Evolutionary conservation across 768 basidiomycete genomes (phyloP).

Genomic region (Tricholoma sp.): DNA sequence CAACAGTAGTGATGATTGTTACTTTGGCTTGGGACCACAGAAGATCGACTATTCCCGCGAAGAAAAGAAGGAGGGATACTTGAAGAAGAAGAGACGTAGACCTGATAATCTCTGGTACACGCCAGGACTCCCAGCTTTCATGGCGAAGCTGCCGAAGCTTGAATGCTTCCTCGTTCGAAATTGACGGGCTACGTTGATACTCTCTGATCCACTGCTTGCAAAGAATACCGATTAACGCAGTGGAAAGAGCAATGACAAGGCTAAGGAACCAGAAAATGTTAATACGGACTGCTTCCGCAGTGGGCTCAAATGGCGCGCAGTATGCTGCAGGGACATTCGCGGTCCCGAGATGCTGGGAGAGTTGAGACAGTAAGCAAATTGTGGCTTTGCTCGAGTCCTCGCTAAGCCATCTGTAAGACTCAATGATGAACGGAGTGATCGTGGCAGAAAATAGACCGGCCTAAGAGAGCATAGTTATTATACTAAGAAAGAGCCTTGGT

Average conservation of each 20-base stretch:
- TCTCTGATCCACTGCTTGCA: slow-evolving; percentile 5
- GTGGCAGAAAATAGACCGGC: background rate
- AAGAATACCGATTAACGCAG: slow-evolving; percentile 1
- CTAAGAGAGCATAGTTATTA: background rate
- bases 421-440: background rate
- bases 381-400: background rate
- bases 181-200: background rate
- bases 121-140: slow-evolving; percentile 11
- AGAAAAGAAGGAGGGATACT: slow-evolving; percentile 12
- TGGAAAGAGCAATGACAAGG: slow-evolving; percentile 1
- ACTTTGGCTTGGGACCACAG: slow-evolving; percentile 6
- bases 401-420: background rate
- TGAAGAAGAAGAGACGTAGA: slow-evolving; percentile 9
- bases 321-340: background rate
- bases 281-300: slow-evolving; percentile 1
- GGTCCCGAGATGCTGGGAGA: background rate
- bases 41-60: slow-evolving; percentile 12
- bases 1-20: slow-evolving; percentile 5
- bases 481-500: background rate
- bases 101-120: slow-evolving; percentile 11
- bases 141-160: slow-evolving; percentile 11
- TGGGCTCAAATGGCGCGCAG: background rate
- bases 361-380: background rate
- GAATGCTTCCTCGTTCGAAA: slow-evolving; percentile 1
- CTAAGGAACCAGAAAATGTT: slow-evolving; percentile 10